phyloP scores from a whole-genome alignment of 306 rosid species.

The Sicyos edulis region DNA sequence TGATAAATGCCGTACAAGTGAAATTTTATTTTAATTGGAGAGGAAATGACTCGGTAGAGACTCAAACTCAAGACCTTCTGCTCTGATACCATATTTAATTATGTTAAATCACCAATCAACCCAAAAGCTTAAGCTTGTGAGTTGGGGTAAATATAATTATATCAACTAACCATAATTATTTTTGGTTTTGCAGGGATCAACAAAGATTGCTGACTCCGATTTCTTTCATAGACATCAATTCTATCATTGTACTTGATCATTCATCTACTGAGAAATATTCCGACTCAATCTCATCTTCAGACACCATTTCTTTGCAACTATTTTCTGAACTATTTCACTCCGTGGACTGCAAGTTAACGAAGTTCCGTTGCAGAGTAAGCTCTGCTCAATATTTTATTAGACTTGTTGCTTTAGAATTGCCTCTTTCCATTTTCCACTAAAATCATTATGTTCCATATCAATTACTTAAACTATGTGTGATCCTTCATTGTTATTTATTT shows the following conservation, averaged over 20 bases:
- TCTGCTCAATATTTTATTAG: background rate
- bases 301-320: conserved; percentile 9
- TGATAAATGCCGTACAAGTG: too few relatives aligned
- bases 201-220: conserved; percentile 59
- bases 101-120: too few relatives aligned
- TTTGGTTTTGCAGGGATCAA: conserved; percentile 45
- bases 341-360: conserved; percentile 2
- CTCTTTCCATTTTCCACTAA: conserved; percentile 4
- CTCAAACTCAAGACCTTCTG: too few relatives aligned
- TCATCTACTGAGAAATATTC: conserved; percentile 29
- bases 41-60: too few relatives aligned
- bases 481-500: conserved; percentile 7
- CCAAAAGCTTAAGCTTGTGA: too few relatives aligned
- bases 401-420: conserved; percentile 14
- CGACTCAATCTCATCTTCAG: conserved; percentile 19
- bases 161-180: too few relatives aligned
- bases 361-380: conserved; percentile 21
- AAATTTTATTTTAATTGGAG: too few relatives aligned
- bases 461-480: too few relatives aligned
- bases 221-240: conserved; percentile 55
- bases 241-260: conserved; percentile 32
- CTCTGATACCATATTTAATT: too few relatives aligned
- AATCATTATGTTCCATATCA: background rate
- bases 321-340: conserved; percentile 13
- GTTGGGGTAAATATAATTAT: too few relatives aligned